Conservation (phyloP, 306 rosid genomes). For the Hippophae gyantsensis region DNA sequence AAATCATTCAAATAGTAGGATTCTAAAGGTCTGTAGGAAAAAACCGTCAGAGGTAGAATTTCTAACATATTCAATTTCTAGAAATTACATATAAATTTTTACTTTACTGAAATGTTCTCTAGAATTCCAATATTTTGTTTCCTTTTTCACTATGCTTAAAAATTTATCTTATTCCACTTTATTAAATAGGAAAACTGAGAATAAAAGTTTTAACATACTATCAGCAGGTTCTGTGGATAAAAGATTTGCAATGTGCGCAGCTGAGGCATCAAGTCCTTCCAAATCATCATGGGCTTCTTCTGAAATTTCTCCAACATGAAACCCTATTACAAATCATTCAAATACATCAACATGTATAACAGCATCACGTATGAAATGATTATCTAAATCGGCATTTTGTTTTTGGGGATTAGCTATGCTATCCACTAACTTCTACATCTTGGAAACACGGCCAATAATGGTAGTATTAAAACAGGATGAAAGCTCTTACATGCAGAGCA, state of each 20-base stretch:
- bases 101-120: background rate
- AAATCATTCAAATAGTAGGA: no score
- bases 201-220: constrained; percentile 40
- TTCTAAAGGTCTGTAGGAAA: no score
- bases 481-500: constrained; percentile 81
- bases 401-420: background rate
- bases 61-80: no score
- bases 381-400: background rate
- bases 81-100: no score
- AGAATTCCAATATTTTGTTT: background rate
- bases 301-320: constrained; percentile 72
- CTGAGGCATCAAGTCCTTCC: constrained; percentile 95
- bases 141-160: background rate
- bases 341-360: constrained; percentile 18
- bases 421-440: background rate
- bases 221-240: constrained; percentile 91
- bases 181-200: constrained; percentile 1
- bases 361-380: constrained; percentile 6
- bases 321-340: constrained; percentile 54
- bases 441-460: background rate
- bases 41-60: no score
- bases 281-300: constrained; percentile 68
- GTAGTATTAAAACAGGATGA: constrained; percentile 3
- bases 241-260: constrained; percentile 86
- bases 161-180: background rate